phyloP scores from a whole-genome alignment of 192 early-diverging fungal species.

The Allomyces macrogynus region DNA sequence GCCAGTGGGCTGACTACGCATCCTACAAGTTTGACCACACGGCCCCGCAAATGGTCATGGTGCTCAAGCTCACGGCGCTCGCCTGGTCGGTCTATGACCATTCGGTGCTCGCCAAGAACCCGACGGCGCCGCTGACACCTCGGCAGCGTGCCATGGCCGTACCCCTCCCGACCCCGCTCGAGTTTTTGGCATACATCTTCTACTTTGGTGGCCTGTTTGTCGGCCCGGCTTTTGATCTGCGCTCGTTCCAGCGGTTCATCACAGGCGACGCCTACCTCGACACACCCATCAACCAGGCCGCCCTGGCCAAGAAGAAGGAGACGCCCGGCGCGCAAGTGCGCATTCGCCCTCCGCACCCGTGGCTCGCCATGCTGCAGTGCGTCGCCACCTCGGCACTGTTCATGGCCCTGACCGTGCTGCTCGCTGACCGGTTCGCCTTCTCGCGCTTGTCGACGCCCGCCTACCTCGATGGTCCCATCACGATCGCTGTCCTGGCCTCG shows the following conservation, averaged over 20 bases:
- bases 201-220: constrained; percentile 73
- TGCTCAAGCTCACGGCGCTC: constrained; percentile 78
- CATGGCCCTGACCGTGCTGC: constrained; percentile 11
- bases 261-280: constrained; percentile 10
- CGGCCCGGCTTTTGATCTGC: constrained; percentile 61
- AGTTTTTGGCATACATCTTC: constrained; percentile 70
- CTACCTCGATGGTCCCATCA: constrained; percentile 11
- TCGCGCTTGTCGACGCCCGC: constrained; percentile 11
- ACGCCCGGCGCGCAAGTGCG: background rate
- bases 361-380: constrained; percentile 6
- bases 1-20: constrained; percentile 19
- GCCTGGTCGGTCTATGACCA: constrained; percentile 72
- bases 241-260: constrained; percentile 29
- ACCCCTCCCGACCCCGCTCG: constrained; percentile 39
- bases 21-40: constrained; percentile 58
- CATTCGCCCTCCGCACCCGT: background rate
- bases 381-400: constrained; percentile 14
- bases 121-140: no score
- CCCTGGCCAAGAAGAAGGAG: background rate
- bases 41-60: constrained; percentile 81
- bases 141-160: background rate
- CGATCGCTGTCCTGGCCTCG: background rate
- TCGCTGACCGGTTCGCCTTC: constrained; percentile 14
- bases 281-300: background rate
- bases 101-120: background rate